Evolutionary conservation across 1,284 basidiomycete genomes (phyloP).

Genomic region (Mycena sp.): DNA sequence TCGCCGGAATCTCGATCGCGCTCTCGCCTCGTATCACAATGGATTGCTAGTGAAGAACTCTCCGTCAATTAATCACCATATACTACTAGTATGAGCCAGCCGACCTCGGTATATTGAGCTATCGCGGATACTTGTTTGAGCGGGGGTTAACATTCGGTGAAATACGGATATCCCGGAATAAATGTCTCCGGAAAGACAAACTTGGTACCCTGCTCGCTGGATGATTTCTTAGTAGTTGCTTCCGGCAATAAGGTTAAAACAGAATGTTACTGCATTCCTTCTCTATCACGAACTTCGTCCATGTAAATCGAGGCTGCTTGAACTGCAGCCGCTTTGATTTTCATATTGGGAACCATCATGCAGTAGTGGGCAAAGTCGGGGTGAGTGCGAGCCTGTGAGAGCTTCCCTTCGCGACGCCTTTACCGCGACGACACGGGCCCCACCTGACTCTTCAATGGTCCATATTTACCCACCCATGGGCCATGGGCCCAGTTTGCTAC

Average conservation of each 20-base stretch:
- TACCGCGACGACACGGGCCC: too few species aligned
- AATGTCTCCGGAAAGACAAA: constrained; percentile 20
- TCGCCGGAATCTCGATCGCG: constrained; percentile 11
- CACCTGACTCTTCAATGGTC: too few species aligned
- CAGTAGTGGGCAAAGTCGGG: too few species aligned
- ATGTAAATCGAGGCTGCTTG: constrained; percentile 22
- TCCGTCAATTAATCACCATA: neutral
- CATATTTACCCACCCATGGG: too few species aligned
- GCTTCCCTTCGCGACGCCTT: too few species aligned
- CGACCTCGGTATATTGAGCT: constrained; percentile 15
- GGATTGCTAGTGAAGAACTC: constrained; percentile 13
- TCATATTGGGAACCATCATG: constrained; percentile 2
- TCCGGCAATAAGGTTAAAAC: neutral
- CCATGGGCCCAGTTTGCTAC: too few species aligned
- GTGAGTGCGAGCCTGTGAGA: too few species aligned
- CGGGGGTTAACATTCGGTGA: constrained; percentile 16
- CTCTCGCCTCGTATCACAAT: constrained; percentile 11
- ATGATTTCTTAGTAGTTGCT: constrained; percentile 17
- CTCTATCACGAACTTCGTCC: constrained; percentile 8
- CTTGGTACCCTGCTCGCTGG: constrained; percentile 7
- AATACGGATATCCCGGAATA: constrained; percentile 22
- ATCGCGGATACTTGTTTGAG: constrained; percentile 14
- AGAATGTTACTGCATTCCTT: neutral
- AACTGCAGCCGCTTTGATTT: constrained; percentile 19
- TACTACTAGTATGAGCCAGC: neutral